Percentiles rank a stretch among this genome's conserved stretches.
Conservation (phyloP, 768 basidiomycete species). For the Serendipita sp. region DNA sequence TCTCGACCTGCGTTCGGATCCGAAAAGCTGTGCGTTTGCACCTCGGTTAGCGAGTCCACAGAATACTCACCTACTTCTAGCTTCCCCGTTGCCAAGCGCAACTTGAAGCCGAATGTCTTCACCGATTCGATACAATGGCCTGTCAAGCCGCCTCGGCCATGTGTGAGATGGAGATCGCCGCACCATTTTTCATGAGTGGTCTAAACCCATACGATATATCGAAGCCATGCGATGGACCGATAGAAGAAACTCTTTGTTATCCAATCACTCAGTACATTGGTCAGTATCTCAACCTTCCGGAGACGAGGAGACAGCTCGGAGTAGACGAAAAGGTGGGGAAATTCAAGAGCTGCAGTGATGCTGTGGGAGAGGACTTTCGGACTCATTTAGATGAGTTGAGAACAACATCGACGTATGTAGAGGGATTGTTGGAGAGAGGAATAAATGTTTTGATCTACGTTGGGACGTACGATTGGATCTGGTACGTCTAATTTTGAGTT, state of each 20-base stretch:
- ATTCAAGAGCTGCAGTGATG: conserved; percentile 39
- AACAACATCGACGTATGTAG: conserved; percentile 25
- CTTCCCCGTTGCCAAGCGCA: conserved; percentile 49
- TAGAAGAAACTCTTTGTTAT: conserved; percentile 38
- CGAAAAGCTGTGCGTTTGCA: background rate
- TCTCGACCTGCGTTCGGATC: conserved; percentile 8
- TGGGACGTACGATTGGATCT: conserved; percentile 51
- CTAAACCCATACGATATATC: conserved; percentile 54
- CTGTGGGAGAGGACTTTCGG: conserved; percentile 35
- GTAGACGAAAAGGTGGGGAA: conserved; percentile 32
- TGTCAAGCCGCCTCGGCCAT: conserved; percentile 53
- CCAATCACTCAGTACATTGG: conserved; percentile 36
- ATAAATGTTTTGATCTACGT: conserved; percentile 38
- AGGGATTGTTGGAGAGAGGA: conserved; percentile 36
- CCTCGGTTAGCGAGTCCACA: background rate
- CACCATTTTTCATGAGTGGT: conserved; percentile 24
- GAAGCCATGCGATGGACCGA: conserved; percentile 35
- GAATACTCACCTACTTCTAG: conserved; percentile 19
- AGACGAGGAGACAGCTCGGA: conserved; percentile 39
- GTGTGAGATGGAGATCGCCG: conserved; percentile 40
- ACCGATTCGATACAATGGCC: conserved; percentile 45
- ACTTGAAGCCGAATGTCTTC: conserved; percentile 42
- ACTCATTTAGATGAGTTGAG: conserved; percentile 30
- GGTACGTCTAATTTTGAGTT: conserved; percentile 21
- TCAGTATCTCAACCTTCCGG: conserved; percentile 43